Conservation (phyloP, 768 basidiomycete genomes). For the Chlorophyllum brunneum region DNA sequence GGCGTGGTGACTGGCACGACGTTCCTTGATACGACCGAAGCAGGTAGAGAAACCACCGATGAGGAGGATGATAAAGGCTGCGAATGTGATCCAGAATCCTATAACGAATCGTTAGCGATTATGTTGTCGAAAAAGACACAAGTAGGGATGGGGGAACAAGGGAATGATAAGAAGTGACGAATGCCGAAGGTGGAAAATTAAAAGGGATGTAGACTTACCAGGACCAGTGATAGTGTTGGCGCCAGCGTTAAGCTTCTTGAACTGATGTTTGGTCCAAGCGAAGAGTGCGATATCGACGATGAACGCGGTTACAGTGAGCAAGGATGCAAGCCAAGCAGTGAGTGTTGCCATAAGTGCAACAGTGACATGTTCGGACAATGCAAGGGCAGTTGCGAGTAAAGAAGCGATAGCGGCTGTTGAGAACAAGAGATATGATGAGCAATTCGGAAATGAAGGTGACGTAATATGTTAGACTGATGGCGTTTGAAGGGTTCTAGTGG, state of each 20-base stretch:
- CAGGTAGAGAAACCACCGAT: constrained; percentile 12
- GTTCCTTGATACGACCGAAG: constrained; percentile 12
- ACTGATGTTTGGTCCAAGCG: constrained; percentile 54
- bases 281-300: constrained; percentile 74
- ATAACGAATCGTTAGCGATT: not conserved
- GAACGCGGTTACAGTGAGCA: constrained; percentile 68
- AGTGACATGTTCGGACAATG: constrained; percentile 53
- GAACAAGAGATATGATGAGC: not conserved
- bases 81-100: constrained; percentile 16
- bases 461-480: not conserved
- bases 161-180: constrained; percentile 1
- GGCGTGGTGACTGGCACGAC: not conserved
- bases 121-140: not conserved
- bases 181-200: not conserved
- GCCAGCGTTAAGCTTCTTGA: constrained; percentile 45
- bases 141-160: not conserved
- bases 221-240: constrained; percentile 53
- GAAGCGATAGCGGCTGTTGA: constrained; percentile 47
- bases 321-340: constrained; percentile 66
- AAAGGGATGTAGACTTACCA: constrained; percentile 39
- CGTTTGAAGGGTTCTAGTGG: not conserved
- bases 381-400: constrained; percentile 60
- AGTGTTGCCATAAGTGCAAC: constrained; percentile 62
- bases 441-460: not conserved
- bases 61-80: constrained; percentile 13